Evolutionary conservation across 2,329 filamentous ascomycete genomes (phyloP).

Genomic region (Whalleya microplaca): DNA sequence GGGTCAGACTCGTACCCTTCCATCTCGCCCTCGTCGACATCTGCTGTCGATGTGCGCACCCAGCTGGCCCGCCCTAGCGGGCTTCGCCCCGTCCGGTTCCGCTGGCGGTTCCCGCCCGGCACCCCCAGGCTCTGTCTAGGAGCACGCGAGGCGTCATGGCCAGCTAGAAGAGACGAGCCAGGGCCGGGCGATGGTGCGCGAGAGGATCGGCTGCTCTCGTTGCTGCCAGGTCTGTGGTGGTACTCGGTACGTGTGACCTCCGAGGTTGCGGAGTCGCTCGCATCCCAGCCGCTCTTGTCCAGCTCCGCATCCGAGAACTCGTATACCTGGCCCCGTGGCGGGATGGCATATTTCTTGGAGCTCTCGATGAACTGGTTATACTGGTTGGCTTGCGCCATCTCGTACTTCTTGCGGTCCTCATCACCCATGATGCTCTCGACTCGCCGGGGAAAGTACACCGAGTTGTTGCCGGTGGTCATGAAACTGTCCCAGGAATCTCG

Average conservation of each 20-base stretch:
- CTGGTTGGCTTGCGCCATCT: constrained; percentile 66
- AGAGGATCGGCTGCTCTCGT: constrained; percentile 26
- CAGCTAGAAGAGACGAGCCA: constrained; percentile 10
- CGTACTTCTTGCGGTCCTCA: constrained; percentile 75
- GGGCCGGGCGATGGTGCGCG: constrained; percentile 22
- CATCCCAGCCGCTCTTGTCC: constrained; percentile 45
- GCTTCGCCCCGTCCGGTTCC: constrained; percentile 40
- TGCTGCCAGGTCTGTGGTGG: constrained; percentile 26
- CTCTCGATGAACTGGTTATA: constrained; percentile 40
- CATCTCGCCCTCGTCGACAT: constrained; percentile 38
- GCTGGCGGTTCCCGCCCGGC: constrained; percentile 31
- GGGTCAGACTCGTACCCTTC: constrained; percentile 25
- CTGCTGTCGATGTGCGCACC: constrained; percentile 34
- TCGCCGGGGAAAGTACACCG: constrained; percentile 67
- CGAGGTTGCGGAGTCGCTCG: constrained; percentile 40
- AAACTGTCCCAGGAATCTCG: constrained; percentile 71
- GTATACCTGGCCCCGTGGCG: constrained; percentile 50
- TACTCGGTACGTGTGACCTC: constrained; percentile 25
- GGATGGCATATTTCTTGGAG: constrained; percentile 39
- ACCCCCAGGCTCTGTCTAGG: constrained; percentile 26
- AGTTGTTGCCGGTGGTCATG: constrained; percentile 61
- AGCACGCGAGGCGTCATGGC: constrained; percentile 17
- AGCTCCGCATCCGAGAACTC: constrained; percentile 53
- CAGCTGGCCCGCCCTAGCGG: constrained; percentile 44
- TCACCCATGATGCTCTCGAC: constrained; percentile 79